These are phyloP conservation scores for Hypoxylon intermedium DNA, from an alignment of 495 filamentous ascomycete genomes.

Conservation along the genomic window DNA sequence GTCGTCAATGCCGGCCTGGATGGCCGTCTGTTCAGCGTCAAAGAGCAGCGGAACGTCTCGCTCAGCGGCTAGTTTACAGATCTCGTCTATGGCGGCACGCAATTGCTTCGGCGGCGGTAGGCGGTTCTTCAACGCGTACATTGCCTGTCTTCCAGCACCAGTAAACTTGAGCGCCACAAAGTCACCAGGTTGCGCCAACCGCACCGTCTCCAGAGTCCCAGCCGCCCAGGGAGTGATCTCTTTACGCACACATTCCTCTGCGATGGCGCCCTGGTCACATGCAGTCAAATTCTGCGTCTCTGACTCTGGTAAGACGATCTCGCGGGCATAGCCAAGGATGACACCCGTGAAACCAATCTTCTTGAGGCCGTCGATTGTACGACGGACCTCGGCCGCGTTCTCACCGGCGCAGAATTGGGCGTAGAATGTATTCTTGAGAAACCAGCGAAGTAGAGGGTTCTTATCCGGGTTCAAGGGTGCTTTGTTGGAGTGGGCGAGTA, in stretches of 20 bases:
- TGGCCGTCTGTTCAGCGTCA: constrained; percentile 84
- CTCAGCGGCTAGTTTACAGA: constrained; percentile 77
- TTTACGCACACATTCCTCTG: constrained; percentile 55
- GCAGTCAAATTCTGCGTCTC: constrained; percentile 51
- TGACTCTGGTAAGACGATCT: constrained; percentile 69
- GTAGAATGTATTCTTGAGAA: constrained; percentile 82
- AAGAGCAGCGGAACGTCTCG: constrained; percentile 80
- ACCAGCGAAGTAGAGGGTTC: constrained; percentile 61
- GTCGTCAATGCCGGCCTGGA: constrained; percentile 83
- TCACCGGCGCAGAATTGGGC: constrained; percentile 84
- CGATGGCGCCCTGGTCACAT: constrained; percentile 40
- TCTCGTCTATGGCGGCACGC: constrained; percentile 70
- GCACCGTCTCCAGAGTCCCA: constrained; percentile 78
- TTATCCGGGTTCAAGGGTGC: constrained; percentile 63
- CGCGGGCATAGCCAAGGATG: constrained; percentile 77
- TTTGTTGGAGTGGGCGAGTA: constrained; percentile 72
- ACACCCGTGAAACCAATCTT: constrained; percentile 75
- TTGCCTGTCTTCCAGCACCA: constrained; percentile 82
- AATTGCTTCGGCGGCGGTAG: constrained; percentile 67
- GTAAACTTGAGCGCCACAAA: constrained; percentile 93
- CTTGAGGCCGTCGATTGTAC: constrained; percentile 66
- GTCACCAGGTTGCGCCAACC: constrained; percentile 75
- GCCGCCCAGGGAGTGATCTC: constrained; percentile 77
- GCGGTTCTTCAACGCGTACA: constrained; percentile 66
- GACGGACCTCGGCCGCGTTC: constrained; percentile 64